These are phyloP conservation scores for Lentinula edodes DNA, from an alignment of 768 basidiomycete species.

Conservation along the genomic window DNA sequence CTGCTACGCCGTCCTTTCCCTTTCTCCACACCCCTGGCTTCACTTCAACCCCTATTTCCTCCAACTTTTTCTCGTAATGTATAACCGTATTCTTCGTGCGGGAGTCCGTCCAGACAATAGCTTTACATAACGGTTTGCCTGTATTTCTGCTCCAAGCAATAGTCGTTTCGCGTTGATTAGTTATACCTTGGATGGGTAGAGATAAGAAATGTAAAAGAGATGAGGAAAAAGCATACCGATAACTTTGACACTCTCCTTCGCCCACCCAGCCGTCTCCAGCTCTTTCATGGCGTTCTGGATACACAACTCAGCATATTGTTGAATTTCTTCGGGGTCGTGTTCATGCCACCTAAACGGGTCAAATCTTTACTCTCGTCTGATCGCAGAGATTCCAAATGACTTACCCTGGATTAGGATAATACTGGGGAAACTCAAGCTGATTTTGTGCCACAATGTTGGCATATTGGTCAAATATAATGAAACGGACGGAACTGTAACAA, in stretches of 20 bases:
- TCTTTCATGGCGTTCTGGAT: conserved; percentile 65
- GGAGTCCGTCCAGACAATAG: conserved; percentile 97
- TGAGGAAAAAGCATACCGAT: conserved; percentile 60
- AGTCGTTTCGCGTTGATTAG: conserved; percentile 96
- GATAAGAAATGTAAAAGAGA: conserved; percentile 9
- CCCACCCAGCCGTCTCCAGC: conserved; percentile 74
- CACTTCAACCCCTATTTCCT: conserved; percentile 70
- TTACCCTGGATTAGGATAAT: conserved; percentile 84
- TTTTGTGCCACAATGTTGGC: conserved; percentile 86
- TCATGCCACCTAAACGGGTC: conserved; percentile 79
- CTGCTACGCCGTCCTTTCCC: conserved; percentile 62
- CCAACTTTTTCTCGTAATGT: conserved; percentile 69
- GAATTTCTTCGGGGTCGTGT: conserved; percentile 84
- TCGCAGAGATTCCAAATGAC: conserved; percentile 11
- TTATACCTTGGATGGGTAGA: conserved; percentile 57
- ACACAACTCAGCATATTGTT: conserved; percentile 66
- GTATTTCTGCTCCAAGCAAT: conserved; percentile 90
- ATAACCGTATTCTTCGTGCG: conserved; percentile 83
- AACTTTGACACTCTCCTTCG: conserved; percentile 78
- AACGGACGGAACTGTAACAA: conserved; percentile 70
- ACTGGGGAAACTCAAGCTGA: conserved; percentile 92
- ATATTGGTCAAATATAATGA: conserved; percentile 84
- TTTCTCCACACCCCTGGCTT: conserved; percentile 59
- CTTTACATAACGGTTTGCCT: conserved; percentile 81
- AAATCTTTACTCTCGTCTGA: neutral